Base-by-base conservation (phyloP, 257 asterid genomes). In the Solanum etuberosum region DNA sequence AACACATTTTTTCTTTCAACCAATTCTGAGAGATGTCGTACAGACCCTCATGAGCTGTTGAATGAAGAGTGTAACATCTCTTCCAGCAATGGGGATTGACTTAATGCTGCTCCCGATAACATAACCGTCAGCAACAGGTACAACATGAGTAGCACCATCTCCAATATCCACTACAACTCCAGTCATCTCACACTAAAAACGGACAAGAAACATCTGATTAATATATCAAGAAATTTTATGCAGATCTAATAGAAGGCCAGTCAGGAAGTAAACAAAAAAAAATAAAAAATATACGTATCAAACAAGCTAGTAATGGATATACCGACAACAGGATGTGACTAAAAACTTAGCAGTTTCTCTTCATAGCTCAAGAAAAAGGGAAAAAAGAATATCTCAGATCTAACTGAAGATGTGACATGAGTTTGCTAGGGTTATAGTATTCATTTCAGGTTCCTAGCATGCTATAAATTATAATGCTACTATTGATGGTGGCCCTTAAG, bases 71-170 rank as follows among this genome's bases (percentile, higher is more conserved):
- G 99, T 97, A 86, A 95, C 95, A 91, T 97, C 99, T 89, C 91
- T 92, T 83, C 99, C 99, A 11, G 98, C 85, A 86, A 95, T 90
- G 23, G 99, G 98, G 88, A 95, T 93, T 9, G 99, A 97, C 88
- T 95, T 95, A 78, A 97, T 95, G 95, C 99, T 97, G 92, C 99
- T 92, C 85, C 99, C 99, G 84, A 97, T 93, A 85, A 95, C 98
- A 91, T 95, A 97, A 90, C 99, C 99, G 31, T 97, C 98, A 38
- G 99, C 98, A 88, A 97, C 99, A 88, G 99, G 99, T 90, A 97
- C 99, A 68, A 95, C 94, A 88, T 97, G 99, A 57, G 98, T 93
- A 92, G 98, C 99, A 80, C 99, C 99, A 93, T 97, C 99, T 82
- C 99, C 99, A 87, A 94, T 91, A 87, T 97, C 99, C 88, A 97